Evolutionary conservation across 257 asterid species (phyloP), one percentile per base, ranked within the genome.

Genomic region (Plectranthus barbatus): DNA sequence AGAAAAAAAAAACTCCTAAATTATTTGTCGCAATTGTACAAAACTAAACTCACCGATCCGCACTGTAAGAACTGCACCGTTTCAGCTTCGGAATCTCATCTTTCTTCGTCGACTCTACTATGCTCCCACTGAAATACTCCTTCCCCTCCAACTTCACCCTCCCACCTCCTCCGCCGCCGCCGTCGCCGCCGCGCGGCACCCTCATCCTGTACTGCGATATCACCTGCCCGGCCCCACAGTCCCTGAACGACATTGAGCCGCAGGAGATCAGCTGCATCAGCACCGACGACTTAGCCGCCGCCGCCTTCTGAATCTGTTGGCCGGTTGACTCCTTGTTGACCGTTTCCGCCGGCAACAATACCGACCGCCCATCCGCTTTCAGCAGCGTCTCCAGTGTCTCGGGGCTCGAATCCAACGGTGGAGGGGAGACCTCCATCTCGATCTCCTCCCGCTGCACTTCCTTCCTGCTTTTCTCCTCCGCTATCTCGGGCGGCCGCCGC

Each of bases 341-440:
- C 2, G 68, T 31, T 6, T 58, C 88, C 17, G 79, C 23, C 0
- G 56, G 80, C 42, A 66, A 23, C 40, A 68, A 23, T 7, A 74
- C 60, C 42, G 72, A 17, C 59, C 81, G 76, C 0, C 84, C 81
- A 52, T 86, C 95, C 4, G 91, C 82, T 36, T 88, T 84, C 83
- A 88, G 75, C 48, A 91, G 49, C 7, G 84, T 78, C 23, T 83
- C 94, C 1, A 91, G 86, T 0, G 96, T 88, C 55, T 86, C 95
- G 1, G 96, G 94, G 61, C 98, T 88, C 6, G 98, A 91, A 48
- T 88, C 95, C 5, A 94, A 84, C 78, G 88, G 86, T 18, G 81
- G 96, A 11, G 96, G 94, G 15, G 95, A 80, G 70, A n/a, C n/a
- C n/a, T n/a, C n/a, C n/a, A 86, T 80, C 81, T 72, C 81, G 62